Conservation (phyloP, 2,329 filamentous ascomycete species). For the Alternaria metachromatica region DNA sequence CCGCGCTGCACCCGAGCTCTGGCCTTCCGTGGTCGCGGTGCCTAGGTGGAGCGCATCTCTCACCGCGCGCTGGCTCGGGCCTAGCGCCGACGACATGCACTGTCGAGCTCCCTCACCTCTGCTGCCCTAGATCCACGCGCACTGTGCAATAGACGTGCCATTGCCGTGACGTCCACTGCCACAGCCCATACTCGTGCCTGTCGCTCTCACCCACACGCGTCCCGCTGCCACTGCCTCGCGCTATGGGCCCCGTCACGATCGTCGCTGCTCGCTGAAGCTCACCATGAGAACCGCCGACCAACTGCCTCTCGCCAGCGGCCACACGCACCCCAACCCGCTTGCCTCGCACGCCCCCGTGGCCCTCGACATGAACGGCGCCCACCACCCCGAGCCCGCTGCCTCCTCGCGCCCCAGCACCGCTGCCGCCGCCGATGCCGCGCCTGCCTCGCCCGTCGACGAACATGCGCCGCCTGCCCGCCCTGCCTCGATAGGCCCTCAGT, state of each 20-base stretch:
- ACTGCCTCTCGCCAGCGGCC: slow-evolving; percentile 31
- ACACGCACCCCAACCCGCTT: slow-evolving; percentile 34
- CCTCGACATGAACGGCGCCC: slow-evolving; percentile 28
- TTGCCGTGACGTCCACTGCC: not conserved
- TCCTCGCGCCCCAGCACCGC: slow-evolving; percentile 38
- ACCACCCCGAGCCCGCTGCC: slow-evolving; percentile 17
- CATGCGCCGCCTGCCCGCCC: slow-evolving; percentile 53
- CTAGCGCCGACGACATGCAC: slow-evolving; percentile 13
- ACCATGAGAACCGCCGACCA: slow-evolving; percentile 41
- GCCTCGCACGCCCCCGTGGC: slow-evolving; percentile 33
- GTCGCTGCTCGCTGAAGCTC: slow-evolving; percentile 30
- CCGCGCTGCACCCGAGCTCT: not conserved
- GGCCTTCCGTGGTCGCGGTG: not conserved
- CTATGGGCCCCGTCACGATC: slow-evolving; percentile 41
- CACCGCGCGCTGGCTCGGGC: slow-evolving; percentile 23
- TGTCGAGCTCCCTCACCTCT: not conserved
- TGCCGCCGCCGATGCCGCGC: slow-evolving; percentile 23
- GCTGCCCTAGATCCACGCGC: not conserved
- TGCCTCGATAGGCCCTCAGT: slow-evolving; percentile 59
- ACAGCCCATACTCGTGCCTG: not conserved
- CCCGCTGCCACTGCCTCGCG: slow-evolving; percentile 14
- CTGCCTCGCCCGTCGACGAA: slow-evolving; percentile 30
- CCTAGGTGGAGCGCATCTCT: slow-evolving; percentile 7
- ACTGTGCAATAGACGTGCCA: not conserved
- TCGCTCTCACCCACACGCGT: slow-evolving; percentile 6